A percentile compares a stretch with the other conserved stretches of the same genome.
Evolutionary conservation across 2,329 filamentous ascomycete species (phyloP).

Genomic region (Talaromyces sp.): DNA sequence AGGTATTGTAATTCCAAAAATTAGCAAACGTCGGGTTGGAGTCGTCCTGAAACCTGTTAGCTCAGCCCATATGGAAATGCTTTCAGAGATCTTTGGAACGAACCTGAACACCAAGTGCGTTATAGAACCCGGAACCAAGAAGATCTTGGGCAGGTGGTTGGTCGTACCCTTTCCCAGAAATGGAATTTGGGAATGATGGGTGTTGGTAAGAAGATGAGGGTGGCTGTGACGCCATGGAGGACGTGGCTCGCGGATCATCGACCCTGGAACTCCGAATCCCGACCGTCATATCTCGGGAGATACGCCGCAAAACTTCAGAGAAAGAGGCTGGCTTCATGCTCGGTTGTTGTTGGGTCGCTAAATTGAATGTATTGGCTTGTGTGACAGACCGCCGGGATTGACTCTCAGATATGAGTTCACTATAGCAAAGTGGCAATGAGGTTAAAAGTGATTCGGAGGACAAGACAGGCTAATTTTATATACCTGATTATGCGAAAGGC

Average conservation of each 20-base stretch:
- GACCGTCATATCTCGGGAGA: conserved; percentile 1
- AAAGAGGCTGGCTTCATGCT: neutral
- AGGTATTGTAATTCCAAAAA: neutral
- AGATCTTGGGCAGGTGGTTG: neutral
- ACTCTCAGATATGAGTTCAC: conserved; percentile 2
- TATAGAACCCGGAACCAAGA: neutral
- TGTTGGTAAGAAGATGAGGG: neutral
- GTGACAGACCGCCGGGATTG: neutral
- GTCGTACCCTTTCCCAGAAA: neutral
- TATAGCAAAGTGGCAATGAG: neutral
- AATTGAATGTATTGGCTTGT: neutral
- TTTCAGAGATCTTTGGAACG: neutral
- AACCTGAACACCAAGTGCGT: neutral
- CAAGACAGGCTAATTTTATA: neutral
- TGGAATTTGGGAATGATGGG: neutral
- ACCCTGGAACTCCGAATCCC: neutral
- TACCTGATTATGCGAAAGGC: conserved; percentile 3
- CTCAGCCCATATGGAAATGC: neutral
- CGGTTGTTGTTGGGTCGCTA: neutral
- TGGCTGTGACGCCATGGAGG: neutral
- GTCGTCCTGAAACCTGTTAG: neutral
- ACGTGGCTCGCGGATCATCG: neutral
- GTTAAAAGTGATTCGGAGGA: neutral
- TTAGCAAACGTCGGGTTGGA: neutral
- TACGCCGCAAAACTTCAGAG: conserved; percentile 1